Base-by-base conservation (phyloP, 257 asterid species). In the Solanum infundibuliforme region DNA sequence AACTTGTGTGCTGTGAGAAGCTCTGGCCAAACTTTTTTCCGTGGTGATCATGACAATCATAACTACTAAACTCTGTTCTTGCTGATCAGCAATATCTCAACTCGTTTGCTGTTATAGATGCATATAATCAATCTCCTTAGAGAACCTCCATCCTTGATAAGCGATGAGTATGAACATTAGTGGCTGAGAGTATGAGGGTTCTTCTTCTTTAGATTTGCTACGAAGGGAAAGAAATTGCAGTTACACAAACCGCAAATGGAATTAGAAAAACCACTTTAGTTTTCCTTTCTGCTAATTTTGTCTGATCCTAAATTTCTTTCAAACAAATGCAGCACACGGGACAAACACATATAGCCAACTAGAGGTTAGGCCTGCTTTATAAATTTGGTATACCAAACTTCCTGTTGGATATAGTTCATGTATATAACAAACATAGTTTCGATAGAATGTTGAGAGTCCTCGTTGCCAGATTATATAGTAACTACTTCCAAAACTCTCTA, bases 311-410 rank as follows among this genome's bases (percentile, higher is more conserved):
- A 12, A 12, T 41, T 41, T 25, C 36, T 77, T 77, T 43, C 62
- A 41, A 77, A 75, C 55, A 38, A 75, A 75, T n/a, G 84, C 34
- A 25, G 66, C 38, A 81, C 85, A 29, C 12, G 39, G 66, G 39
- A 46, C 85, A 81, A 81, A 81, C 18, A 36, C 52, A 27, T 27
- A 81, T 46, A 69, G 66, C 43, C 41, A 25, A 20, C 66, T 72
- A 86, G 5, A 86, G 55, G 79, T 84, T 84, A 87, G 91, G 89
- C 27, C 11, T 43, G 39, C 90, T 52, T 5, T 77, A 23, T 46
- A 65, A 68, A 88, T 91, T 86, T 84, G 90, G 91, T 89, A 86
- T 62, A 32, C 93, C 93, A 76, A 89, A 65, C 93, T 69, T 72
- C 74, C 83, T 87, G 76, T 81, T 87, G 85, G 86, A 41, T 35